Conservation (phyloP, 257 asterid species). For the Solanum pimpinellifolium region DNA sequence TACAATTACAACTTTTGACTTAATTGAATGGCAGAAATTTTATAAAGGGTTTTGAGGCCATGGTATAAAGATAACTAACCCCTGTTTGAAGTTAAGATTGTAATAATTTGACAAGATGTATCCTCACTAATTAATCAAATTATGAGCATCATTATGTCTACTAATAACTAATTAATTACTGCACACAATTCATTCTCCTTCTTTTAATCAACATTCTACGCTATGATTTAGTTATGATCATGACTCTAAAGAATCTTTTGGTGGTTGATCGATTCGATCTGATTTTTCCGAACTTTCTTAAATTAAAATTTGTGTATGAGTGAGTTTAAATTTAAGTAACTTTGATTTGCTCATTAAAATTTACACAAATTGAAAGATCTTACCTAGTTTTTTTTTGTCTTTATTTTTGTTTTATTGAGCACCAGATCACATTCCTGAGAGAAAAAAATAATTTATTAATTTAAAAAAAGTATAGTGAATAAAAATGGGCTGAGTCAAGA, state of each 20-base stretch:
- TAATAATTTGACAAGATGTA: conserved; percentile 26
- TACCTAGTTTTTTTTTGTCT: neutral
- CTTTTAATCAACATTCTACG: neutral
- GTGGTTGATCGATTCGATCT: neutral
- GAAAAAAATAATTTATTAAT: neutral
- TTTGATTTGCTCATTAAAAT: neutral
- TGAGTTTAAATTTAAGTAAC: neutral
- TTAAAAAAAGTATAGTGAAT: neutral
- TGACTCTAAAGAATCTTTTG: conserved; percentile 23
- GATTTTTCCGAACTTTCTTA: too few relatives aligned
- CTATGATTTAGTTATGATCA: conserved; percentile 18
- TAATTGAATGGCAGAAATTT: neutral
- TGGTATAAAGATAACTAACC: conserved; percentile 4
- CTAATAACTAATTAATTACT: neutral
- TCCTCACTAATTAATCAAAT: conserved; percentile 21
- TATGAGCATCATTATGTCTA: conserved; percentile 14
- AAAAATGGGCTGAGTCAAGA: neutral
- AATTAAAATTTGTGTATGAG: neutral
- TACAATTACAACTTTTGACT: conserved; percentile 18
- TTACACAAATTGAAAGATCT: too few relatives aligned
- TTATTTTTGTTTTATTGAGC: neutral
- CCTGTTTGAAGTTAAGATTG: conserved; percentile 14
- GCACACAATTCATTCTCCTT: neutral
- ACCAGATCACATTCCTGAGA: neutral
- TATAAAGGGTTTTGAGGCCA: neutral